These are phyloP conservation scores for Plasmopara viticola DNA, from an alignment of 352 stramenopile species.

Conservation along the genomic window DNA sequence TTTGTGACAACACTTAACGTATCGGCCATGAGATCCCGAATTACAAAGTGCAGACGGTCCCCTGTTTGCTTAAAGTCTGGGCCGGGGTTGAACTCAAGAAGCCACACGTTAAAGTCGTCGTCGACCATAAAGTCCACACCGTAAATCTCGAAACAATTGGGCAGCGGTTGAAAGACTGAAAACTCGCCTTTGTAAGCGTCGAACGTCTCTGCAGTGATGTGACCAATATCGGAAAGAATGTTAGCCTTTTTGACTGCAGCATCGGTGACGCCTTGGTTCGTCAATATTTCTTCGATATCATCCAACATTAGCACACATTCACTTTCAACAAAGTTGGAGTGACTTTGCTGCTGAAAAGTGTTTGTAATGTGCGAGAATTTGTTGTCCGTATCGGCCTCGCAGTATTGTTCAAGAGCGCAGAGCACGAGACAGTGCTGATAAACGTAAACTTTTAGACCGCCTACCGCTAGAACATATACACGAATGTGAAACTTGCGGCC, in stretches of 20 bases:
- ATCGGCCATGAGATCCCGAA: conserved; percentile 55
- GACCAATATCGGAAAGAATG: conserved; percentile 52
- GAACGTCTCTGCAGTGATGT: conserved; percentile 58
- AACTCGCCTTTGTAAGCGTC: conserved; percentile 70
- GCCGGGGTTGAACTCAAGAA: conserved; percentile 71
- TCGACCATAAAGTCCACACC: conserved; percentile 74
- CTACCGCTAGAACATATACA: conserved; percentile 53
- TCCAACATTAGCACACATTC: conserved; percentile 61
- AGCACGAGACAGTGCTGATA: conserved; percentile 61
- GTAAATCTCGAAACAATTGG: conserved; percentile 73
- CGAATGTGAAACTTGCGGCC: conserved; percentile 70
- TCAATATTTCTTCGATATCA: conserved; percentile 48
- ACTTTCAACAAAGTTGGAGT: conserved; percentile 62
- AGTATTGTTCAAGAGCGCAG: conserved; percentile 45
- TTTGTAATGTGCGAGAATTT: conserved; percentile 75
- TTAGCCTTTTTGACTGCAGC: conserved; percentile 38
- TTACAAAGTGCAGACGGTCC: conserved; percentile 45
- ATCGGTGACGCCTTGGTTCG: conserved; percentile 31
- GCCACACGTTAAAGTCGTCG: conserved; percentile 57
- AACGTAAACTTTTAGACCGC: conserved; percentile 58
- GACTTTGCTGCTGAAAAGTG: conserved; percentile 65
- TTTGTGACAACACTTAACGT: conserved; percentile 51
- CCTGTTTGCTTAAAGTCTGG: conserved; percentile 77
- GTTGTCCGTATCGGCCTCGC: conserved; percentile 38
- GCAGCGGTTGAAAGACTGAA: conserved; percentile 60